A percentile compares a stretch with the other conserved stretches of the same genome.
Evolutionary conservation across 108 stramenopile genomes (phyloP).

Genomic region (Skeletonema grethae): DNA sequence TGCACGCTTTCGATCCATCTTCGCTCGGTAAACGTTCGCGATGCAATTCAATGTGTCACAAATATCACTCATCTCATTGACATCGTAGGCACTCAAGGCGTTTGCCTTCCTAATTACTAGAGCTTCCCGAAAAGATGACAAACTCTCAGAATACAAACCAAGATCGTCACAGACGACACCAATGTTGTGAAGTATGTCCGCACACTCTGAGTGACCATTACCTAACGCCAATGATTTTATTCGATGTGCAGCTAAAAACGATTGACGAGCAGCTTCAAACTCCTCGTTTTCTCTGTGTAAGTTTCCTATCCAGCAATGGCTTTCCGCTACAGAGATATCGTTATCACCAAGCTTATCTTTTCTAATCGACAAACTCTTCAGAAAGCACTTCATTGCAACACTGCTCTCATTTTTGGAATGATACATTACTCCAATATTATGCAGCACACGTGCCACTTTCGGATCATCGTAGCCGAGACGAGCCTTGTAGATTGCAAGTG

Average conservation of each 20-base stretch:
- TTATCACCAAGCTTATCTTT: constrained; percentile 15
- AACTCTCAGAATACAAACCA: constrained; percentile 25
- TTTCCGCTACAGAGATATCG: constrained; percentile 53
- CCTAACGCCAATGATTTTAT: constrained; percentile 50
- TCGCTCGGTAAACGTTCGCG: constrained; percentile 51
- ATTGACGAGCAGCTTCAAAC: constrained; percentile 40
- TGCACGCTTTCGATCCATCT: constrained; percentile 33
- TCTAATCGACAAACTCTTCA: constrained; percentile 45
- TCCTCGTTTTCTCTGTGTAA: constrained; percentile 49
- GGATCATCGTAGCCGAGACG: constrained; percentile 40
- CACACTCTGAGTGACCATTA: constrained; percentile 34
- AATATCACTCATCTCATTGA: constrained; percentile 35
- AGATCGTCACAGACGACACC: constrained; percentile 53
- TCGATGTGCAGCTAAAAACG: constrained; percentile 40
- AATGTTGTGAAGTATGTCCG: constrained; percentile 56
- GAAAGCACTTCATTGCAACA: constrained; percentile 50
- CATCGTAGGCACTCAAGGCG: constrained; percentile 30
- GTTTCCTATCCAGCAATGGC: constrained; percentile 60
- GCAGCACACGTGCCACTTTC: constrained; percentile 39
- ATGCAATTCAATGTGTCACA: constrained; percentile 54
- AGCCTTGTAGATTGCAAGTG: constrained; percentile 47
- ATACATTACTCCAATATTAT: constrained; percentile 58
- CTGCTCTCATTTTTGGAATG: constrained; percentile 21
- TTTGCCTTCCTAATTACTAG: constrained; percentile 36
- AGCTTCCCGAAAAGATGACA: constrained; percentile 43